Evolutionary conservation across 75 land plant species (phyloP), one percentile per base, ranked within the genome.

Genomic region (Cunninghamia lanceolata): DNA sequence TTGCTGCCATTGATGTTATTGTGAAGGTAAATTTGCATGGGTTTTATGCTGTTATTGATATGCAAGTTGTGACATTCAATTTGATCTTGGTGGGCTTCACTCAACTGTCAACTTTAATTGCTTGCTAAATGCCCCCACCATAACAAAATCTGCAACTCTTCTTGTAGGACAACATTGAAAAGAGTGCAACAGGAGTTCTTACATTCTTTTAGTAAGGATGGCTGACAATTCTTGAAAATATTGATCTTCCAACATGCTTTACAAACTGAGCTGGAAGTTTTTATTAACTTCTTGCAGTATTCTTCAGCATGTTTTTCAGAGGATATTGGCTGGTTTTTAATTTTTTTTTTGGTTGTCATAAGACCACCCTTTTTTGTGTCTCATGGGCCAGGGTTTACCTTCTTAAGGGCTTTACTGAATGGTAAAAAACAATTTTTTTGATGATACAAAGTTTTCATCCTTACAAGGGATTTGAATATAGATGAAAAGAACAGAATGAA

Each of bases 1-100:
- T 96, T 85, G 96, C 97, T 88, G 90, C 89, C 30, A 86, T 88
- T 0, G 98, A 98, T 90, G 71, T 91, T 8, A 81, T 94, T 83
- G 89, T 98, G 25, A 95, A 96, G 98, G 98, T 94, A 88, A 11
- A 54, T 68, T 73, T 36, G 16, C 30, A 15, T 5, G n/a, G 34
- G 84, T 40, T 66, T 66, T 21, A n/a, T 87, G 19, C 25, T 84
- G 40, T 40, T 42, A 76, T 43, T 79, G 9, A 59, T 63, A 38
- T 45, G 25, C 35, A 36, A 86, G n/a, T n/a, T 79, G 10, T 30
- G 3, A 46, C 3, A 79, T 79, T 79, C 46, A 25, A 40, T 79
- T 43, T 79, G 32, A 79, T 25, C 2, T 79, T 21, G 82, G 47
- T 28, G 46, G 25, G 82, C 3, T 16, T 2, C 13, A 71, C 68